Conservation (phyloP, 139 green algal species). For the Auxenochlorella pyrenoidosa region DNA sequence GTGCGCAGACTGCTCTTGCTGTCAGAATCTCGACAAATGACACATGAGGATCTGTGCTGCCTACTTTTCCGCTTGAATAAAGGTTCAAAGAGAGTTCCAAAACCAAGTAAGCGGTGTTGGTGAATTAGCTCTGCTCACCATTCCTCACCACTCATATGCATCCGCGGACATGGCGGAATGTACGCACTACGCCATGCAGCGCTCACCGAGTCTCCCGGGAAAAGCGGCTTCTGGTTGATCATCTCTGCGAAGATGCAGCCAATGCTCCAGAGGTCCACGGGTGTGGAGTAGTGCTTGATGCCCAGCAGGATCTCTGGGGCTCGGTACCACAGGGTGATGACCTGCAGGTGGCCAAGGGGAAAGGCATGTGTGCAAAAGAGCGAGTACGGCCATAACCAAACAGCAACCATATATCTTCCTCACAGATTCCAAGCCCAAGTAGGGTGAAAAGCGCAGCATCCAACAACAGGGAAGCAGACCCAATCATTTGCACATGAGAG, state of each 20-base stretch:
- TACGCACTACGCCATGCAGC: not conserved
- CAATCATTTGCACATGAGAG: too few relatives aligned
- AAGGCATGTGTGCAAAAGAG: not conserved
- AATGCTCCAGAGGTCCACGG: constrained; percentile 98
- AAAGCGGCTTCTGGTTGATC: constrained; percentile 79
- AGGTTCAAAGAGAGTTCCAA: not conserved
- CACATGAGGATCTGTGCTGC: too few relatives aligned
- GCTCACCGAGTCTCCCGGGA: constrained; percentile 84
- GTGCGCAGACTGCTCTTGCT: too few relatives aligned
- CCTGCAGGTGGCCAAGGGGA: constrained; percentile 59
- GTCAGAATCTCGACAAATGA: too few relatives aligned
- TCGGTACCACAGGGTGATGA: constrained; percentile 99
- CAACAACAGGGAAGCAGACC: too few relatives aligned
- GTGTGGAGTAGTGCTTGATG: constrained; percentile 92
- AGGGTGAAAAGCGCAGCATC: too few relatives aligned
- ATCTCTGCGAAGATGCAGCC: constrained; percentile 99
- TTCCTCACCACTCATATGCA: too few relatives aligned
- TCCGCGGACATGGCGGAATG: too few relatives aligned
- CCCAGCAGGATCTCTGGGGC: constrained; percentile 97
- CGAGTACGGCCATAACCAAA: not conserved
- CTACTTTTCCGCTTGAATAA: not conserved
- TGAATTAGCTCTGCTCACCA: too few relatives aligned
- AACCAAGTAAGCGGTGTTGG: too few relatives aligned
- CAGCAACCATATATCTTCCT: too few relatives aligned
- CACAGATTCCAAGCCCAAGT: too few relatives aligned